phyloP scores from a whole-genome alignment of 495 filamentous ascomycete genomes.

The Neurospora sp. region DNA sequence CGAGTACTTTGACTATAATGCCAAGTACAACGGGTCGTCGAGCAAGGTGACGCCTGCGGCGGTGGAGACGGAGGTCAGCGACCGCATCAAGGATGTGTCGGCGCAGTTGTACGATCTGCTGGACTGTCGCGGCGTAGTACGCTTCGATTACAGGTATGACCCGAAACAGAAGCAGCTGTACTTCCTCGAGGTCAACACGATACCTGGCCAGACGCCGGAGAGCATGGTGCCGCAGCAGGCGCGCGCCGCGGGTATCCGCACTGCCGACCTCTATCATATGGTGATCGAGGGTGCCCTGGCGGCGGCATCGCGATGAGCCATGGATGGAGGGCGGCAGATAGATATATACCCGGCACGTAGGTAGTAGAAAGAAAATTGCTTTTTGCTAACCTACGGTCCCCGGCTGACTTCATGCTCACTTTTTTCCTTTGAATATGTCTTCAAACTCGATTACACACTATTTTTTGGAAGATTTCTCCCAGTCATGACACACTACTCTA shows the following conservation, averaged over 20 bases:
- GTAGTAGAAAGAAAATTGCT: background rate
- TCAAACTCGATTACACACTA: background rate
- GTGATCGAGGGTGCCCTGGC: background rate
- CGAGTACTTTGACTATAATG: background rate
- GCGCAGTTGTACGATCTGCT: background rate
- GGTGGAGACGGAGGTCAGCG: background rate
- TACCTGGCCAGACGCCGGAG: background rate
- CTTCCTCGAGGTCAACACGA: background rate
- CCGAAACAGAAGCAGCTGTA: background rate
- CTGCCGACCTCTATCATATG: background rate
- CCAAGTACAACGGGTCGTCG: background rate
- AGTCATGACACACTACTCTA: background rate
- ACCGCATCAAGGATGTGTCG: background rate
- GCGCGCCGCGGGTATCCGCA: background rate
- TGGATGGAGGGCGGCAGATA: background rate
- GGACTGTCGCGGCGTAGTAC: background rate
- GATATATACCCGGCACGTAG: background rate
- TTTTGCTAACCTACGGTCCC: background rate
- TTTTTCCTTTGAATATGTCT: background rate
- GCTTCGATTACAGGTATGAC: background rate
- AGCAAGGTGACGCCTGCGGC: background rate
- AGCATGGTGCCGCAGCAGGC: background rate
- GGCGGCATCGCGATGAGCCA: background rate
- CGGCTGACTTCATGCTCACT: background rate
- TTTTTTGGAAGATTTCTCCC: background rate